Evolutionary conservation across 2,329 filamentous ascomycete species (phyloP).

Genomic region (Leptodontidium sp.): DNA sequence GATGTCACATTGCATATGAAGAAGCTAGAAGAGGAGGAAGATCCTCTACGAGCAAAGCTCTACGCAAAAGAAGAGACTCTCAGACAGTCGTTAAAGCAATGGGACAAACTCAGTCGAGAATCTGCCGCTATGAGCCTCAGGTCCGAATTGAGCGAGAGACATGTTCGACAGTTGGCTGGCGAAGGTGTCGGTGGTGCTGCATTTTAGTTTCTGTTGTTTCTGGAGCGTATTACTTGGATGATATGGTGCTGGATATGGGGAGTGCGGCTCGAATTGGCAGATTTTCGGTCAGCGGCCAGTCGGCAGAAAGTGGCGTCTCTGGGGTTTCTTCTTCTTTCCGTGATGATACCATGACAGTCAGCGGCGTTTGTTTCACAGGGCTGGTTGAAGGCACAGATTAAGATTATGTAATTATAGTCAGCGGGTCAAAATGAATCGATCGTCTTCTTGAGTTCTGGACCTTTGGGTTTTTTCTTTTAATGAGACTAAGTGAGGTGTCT

Average conservation of each 20-base stretch:
- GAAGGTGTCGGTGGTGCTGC: conserved; percentile 47
- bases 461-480: neutral
- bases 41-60: conserved; percentile 43
- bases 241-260: neutral
- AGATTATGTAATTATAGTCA: neutral
- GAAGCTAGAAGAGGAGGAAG: conserved; percentile 47
- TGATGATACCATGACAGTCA: conserved; percentile 15
- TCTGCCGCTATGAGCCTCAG: conserved; percentile 41
- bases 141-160: conserved; percentile 46
- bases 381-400: neutral
- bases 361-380: conserved; percentile 8
- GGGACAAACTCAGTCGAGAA: conserved; percentile 45
- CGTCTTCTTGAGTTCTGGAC: neutral
- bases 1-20: conserved; percentile 43
- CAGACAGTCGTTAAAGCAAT: conserved; percentile 43
- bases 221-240: neutral
- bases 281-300: neutral
- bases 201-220: conserved; percentile 36
- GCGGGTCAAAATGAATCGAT: neutral
- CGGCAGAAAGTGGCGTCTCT: neutral
- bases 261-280: neutral
- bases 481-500: too few species aligned
- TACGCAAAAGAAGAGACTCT: conserved; percentile 46
- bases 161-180: conserved; percentile 47
- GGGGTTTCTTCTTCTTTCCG: neutral